Evolutionary conservation across 1,284 basidiomycete genomes (phyloP).

Genomic region (Fistulina hepatica): DNA sequence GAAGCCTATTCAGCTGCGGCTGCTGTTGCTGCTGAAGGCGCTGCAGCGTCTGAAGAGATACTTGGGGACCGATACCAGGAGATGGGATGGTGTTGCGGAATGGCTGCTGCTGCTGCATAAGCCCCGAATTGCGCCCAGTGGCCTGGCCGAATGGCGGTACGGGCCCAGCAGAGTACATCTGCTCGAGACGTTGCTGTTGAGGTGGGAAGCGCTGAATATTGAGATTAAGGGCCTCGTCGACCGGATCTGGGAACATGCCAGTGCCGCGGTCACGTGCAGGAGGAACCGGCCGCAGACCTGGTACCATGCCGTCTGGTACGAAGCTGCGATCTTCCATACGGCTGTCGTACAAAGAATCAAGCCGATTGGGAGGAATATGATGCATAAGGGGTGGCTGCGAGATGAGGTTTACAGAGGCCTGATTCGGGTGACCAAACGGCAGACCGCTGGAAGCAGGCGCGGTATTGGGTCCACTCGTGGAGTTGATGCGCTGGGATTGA

Average conservation of each 20-base stretch:
- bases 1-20: too few species aligned
- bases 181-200: slow-evolving; percentile 43
- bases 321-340: slow-evolving; percentile 65
- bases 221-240: slow-evolving; percentile 53
- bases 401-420: slow-evolving; percentile 25
- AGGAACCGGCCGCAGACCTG: slow-evolving; percentile 58
- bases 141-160: slow-evolving; percentile 40
- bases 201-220: slow-evolving; percentile 44
- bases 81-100: slow-evolving; percentile 64
- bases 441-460: slow-evolving; percentile 18
- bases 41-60: slow-evolving; percentile 33
- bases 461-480: slow-evolving; percentile 17
- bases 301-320: slow-evolving; percentile 74
- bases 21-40: slow-evolving; percentile 35
- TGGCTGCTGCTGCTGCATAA: slow-evolving; percentile 49
- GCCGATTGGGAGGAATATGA: slow-evolving; percentile 32
- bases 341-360: slow-evolving; percentile 62
- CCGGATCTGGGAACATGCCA: slow-evolving; percentile 45
- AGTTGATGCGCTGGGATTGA: slow-evolving; percentile 2
- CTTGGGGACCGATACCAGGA: too few species aligned
- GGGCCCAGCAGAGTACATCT: slow-evolving; percentile 39
- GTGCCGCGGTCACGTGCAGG: slow-evolving; percentile 45
- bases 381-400: slow-evolving; percentile 28
- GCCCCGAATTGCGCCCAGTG: slow-evolving; percentile 19
- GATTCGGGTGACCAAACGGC: slow-evolving; percentile 24